Base-by-base conservation (phyloP, 1,284 basidiomycete species). In the Heterobasidion irregulare region DNA sequence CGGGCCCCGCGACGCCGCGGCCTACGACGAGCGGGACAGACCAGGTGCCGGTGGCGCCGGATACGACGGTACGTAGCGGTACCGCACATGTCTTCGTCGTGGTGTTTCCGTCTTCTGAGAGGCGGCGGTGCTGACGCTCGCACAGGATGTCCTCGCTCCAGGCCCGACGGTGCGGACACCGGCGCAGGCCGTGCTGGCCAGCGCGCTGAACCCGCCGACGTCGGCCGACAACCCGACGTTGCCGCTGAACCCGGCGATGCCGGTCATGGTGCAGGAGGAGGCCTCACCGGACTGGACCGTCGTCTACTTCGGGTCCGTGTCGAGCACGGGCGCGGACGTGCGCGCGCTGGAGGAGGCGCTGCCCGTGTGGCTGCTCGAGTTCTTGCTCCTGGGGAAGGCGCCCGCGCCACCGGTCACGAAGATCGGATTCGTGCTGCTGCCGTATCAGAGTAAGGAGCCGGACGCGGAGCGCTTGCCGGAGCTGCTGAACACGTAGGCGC, bases 281-380 rank as follows among this genome's bases (percentile, higher is more conserved):
- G 81, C 80, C 0, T 76, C 83, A 26, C 88, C 87, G 2, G 87
- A 89, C 2, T 95, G 88, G 83, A 82, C 78, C 8, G 85, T 82
- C 5, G 73, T 92, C 2, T 96, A 95, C 65, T 78, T 92, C 26
- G 88, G 92, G 0, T 79, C 82, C 44, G 78, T 86, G 2, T 78
- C 78, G 1, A 80, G 77, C 49, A 84, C 83, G 0, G 81, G 79
- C 53, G 67, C 75, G 19, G 94, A 98, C 61, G 65, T 82, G 43
- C 74, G 78, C 32, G 68, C 72, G 9, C 74, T 98, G 41, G 94
- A 98, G 70, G 83, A 87, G 65, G 73, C 73, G 35, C 82, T 92
- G 74, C 95, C 94, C 1, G 67, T 84, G 57, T 99, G 96, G 96
- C 72, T 97, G 50, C 72, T 95, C 49, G 92, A 98, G 67, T 96